Base-by-base conservation (phyloP, 148 eudicot genomes). In the Fagopyrum homotropicum region DNA sequence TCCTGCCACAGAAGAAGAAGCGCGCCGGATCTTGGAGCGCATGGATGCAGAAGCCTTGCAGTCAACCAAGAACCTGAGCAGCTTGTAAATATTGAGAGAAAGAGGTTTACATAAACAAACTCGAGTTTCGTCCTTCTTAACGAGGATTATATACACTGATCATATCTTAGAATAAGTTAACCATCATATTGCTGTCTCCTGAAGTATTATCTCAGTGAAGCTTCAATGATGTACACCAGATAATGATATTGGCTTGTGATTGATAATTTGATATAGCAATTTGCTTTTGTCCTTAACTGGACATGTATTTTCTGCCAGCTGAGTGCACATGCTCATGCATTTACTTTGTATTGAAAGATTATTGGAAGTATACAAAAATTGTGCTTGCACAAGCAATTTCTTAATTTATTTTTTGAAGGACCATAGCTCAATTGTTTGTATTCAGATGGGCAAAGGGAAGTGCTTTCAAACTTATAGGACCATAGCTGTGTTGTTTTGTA, bases 1-100 rank as follows among this genome's bases (percentile, higher is more conserved):
- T 75, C 95, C 96, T 1, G 90, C 88, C 22, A 90, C 96, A 45
- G 98, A 90, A 78, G 96, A 90, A 77, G 96, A 92, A 85, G 98
- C 96, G n/a, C 88, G 87, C 6, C 81, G 79, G 72, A 85, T 89
- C 73, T 69, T 90, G 48, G 93, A 87, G 71, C 91, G 93, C 45
- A 86, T 78, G 84, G 96, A 90, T 81, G 90, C 93, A 11, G 80
- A 90, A 80, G 83, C 86, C 14, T 57, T 88, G 79, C 79, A 80
- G 60, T 72, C 79, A 72, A 57, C 35, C 43, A 77, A 80, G 43
- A 43, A 72, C 69, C 73, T 61, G 6, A 84, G 60, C 22, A 80
- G 77, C n/a, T 75, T 49, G 12, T 49, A 49, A 49, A 9, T 49
- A 49, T 49, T 49, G 9, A 49, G 52, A 2, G 3, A 10, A 49